These are phyloP conservation scores for Monilinia fructicola DNA, from an alignment of 2,329 filamentous ascomycete genomes.

Conservation along the genomic window DNA sequence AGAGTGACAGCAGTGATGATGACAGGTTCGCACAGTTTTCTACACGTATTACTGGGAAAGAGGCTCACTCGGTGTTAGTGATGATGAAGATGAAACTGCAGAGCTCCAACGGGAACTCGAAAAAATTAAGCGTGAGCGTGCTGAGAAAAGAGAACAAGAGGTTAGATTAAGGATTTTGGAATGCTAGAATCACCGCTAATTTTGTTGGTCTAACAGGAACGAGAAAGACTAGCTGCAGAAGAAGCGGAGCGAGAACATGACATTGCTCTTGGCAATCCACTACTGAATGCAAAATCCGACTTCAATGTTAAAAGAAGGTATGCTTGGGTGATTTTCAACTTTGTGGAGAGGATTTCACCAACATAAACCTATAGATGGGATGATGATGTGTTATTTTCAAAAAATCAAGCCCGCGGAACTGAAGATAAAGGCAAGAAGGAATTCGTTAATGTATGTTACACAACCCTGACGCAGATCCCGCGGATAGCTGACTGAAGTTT, in stretches of 20 bases:
- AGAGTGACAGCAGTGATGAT: constrained; percentile 59
- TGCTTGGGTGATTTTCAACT: constrained; percentile 22
- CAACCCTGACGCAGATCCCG: constrained; percentile 18
- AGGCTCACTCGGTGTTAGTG: constrained; percentile 48
- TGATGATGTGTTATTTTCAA: constrained; percentile 99
- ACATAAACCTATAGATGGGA: constrained; percentile 66
- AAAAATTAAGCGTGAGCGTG: constrained; percentile 85
- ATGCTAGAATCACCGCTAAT: constrained; percentile 24
- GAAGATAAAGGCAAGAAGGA: constrained; percentile 92
- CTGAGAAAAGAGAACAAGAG: constrained; percentile 73
- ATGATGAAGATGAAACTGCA: constrained; percentile 79
- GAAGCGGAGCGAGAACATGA: constrained; percentile 81
- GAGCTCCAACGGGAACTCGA: constrained; percentile 90
- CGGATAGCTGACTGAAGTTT: constrained; percentile 25
- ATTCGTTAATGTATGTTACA: constrained; percentile 81
- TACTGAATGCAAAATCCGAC: constrained; percentile 77
- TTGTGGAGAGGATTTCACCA: neutral
- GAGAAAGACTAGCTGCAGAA: constrained; percentile 75
- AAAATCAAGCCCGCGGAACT: constrained; percentile 91
- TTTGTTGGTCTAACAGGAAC: constrained; percentile 54
- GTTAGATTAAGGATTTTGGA: constrained; percentile 40
- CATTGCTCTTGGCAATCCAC: constrained; percentile 87
- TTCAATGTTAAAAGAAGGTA: constrained; percentile 80
- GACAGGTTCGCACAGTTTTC: constrained; percentile 49
- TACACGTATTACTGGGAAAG: neutral